Base-by-base conservation (phyloP, 495 filamentous ascomycete genomes). In the Penicillium coprophilum region DNA sequence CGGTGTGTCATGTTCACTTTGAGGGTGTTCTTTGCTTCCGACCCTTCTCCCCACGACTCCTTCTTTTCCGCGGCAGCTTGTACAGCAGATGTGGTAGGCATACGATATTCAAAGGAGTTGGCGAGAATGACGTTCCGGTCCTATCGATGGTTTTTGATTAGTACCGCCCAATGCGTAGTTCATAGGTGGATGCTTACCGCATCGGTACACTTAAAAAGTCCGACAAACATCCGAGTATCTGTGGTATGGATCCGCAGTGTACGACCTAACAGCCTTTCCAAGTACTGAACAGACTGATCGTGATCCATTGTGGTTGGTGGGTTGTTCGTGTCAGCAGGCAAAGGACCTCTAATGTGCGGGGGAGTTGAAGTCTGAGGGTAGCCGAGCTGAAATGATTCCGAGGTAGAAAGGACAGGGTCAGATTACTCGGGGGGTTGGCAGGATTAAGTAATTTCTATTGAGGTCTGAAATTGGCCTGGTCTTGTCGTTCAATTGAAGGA, bases 171-270 rank as follows among this genome's bases (percentile, higher is more conserved):
- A 17, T 30, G 44, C 40, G 41, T 31, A 53, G 30, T 38, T 38
- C 40, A 27, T 31, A 21, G 11, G 12, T 24, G 19, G 27, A 49
- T 60, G 66, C 75, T 61, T 67, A 96, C 94, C 48, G 88, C 85
- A 76, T 98, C 94, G 20, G 91, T 96, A 72, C 95, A 97, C 71
- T 93, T 97, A 74, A 98, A 89, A 55, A 82, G 77, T 32, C 94
- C 94, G 36, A 90, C 78, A 71, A 97, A 98, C 76, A 96, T 87
- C 40, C 94, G 89, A 24, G 77, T 80, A 69, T 97, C 94, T 5
- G 86, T 89, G 24, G 87, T 89, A 62, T 90, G 85, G 49, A 97
- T 77, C 57, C 92, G 87, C 38, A 98, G 73, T 10, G 68, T 72
- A 27, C 75, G 77, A 27, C 77, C 79, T 41, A 82, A 67, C n/a